phyloP scores from a whole-genome alignment of 208 protist genomes.

The Leishmania martiniquensis region DNA sequence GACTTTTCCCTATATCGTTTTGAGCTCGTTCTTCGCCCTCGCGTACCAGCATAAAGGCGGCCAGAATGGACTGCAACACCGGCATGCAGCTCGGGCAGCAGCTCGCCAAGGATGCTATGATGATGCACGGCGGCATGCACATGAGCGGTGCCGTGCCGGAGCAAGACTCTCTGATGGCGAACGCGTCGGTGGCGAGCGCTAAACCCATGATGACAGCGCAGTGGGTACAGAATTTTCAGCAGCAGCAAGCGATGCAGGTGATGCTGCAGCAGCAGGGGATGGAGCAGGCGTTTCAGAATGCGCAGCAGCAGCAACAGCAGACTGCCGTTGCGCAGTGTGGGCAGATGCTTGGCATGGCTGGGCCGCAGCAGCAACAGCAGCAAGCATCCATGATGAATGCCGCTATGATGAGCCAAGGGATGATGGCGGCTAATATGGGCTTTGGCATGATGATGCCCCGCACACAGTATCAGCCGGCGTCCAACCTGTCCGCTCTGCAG shows the following conservation, averaged over 20 bases:
- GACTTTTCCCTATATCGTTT: not conserved
- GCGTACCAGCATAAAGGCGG: not conserved
- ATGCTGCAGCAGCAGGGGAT: conserved; percentile 66
- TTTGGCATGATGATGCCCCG: conserved; percentile 60
- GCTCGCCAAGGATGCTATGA: conserved; percentile 69
- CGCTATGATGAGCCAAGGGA: conserved; percentile 51
- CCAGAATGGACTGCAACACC: conserved; percentile 75
- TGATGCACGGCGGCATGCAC: conserved; percentile 57
- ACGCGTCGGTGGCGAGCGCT: conserved; percentile 10
- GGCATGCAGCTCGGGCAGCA: conserved; percentile 69
- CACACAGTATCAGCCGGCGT: conserved; percentile 48
- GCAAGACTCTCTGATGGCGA: conserved; percentile 63
- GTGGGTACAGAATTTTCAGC: conserved; percentile 64
- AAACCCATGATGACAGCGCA: conserved; percentile 38
- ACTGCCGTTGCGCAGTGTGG: conserved; percentile 14
- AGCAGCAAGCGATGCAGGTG: conserved; percentile 52
- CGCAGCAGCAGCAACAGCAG: conserved; percentile 30
- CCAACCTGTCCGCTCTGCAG: conserved; percentile 34
- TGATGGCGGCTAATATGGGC: conserved; percentile 40
- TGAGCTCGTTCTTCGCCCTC: not conserved
- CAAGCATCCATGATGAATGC: conserved; percentile 35
- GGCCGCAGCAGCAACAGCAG: conserved; percentile 35
- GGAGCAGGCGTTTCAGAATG: conserved; percentile 55
- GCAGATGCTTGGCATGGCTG: conserved; percentile 29
- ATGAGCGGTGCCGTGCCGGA: conserved; percentile 44